A percentile compares a stretch with the other conserved stretches of the same genome.
phyloP scores from a whole-genome alignment of 2,329 filamentous ascomycete genomes.

The Xylariales sp. region DNA sequence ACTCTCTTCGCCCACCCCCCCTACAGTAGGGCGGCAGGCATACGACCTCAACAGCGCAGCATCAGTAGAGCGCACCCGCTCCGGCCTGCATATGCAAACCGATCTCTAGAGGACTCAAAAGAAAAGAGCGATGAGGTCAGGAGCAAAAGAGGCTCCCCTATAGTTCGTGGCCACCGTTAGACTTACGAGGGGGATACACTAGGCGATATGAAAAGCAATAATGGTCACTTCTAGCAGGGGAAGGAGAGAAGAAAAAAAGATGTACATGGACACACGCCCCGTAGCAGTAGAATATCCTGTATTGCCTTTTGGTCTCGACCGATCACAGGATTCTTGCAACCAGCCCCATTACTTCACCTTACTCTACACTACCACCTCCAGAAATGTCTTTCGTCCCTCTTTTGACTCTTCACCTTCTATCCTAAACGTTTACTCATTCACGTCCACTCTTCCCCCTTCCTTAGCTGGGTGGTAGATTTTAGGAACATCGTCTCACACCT shows the following conservation, averaged over 20 bases:
- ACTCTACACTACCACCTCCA: constrained; percentile 15
- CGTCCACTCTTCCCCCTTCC: constrained; percentile 19
- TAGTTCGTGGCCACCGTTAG: background rate
- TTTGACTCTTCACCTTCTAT: constrained; percentile 17
- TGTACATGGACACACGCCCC: too few relatives aligned
- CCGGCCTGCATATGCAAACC: background rate
- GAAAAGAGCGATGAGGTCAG: constrained; percentile 1
- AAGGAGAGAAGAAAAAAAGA: constrained; percentile 12
- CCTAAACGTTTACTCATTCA: constrained; percentile 12
- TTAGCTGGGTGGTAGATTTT: too few relatives aligned
- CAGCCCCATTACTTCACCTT: constrained; percentile 18
- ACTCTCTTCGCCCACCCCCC: too few relatives aligned
- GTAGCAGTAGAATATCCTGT: constrained; percentile 21
- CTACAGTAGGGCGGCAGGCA: too few relatives aligned
- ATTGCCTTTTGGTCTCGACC: constrained; percentile 22
- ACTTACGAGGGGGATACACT: background rate
- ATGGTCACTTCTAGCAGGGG: constrained; percentile 1
- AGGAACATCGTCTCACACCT: constrained; percentile 26
- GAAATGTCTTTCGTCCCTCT: constrained; percentile 24
- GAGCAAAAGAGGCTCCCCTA: background rate
- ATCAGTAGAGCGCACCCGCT: too few relatives aligned
- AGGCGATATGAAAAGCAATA: background rate
- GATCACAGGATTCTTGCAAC: constrained; percentile 18
- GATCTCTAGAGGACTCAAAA: constrained; percentile 8
- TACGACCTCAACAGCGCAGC: too few relatives aligned